Conservation (phyloP, 2,329 filamentous ascomycete species). For the Colletotrichum destructivum region DNA sequence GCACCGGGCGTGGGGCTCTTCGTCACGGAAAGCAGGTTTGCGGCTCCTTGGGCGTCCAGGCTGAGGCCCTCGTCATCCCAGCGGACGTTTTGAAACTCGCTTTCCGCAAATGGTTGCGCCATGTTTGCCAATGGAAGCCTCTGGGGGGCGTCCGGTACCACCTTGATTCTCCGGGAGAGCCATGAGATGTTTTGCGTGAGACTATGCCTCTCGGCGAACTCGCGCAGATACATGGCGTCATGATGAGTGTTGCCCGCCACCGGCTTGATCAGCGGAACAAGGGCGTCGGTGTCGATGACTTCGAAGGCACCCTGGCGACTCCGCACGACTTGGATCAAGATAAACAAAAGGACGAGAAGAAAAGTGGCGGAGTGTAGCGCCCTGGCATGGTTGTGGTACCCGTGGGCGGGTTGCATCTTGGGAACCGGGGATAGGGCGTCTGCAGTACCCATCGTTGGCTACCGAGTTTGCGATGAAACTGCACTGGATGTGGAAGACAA, state of each 20-base stretch:
- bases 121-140: slow-evolving; percentile 23
- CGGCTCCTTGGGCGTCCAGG: not conserved
- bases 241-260: not conserved
- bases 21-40: slow-evolving; percentile 53
- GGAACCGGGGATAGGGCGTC: not conserved
- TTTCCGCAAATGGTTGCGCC: slow-evolving; percentile 11
- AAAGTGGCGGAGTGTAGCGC: slow-evolving; percentile 38
- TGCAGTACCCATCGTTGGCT: slow-evolving; percentile 21
- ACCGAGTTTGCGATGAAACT: slow-evolving; percentile 10
- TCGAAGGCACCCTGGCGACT: slow-evolving; percentile 31
- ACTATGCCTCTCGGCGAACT: slow-evolving; percentile 28
- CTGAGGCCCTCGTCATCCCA: slow-evolving; percentile 20
- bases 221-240: slow-evolving; percentile 20
- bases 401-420: slow-evolving; percentile 28
- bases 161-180: slow-evolving; percentile 26
- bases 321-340: slow-evolving; percentile 28
- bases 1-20: slow-evolving; percentile 50
- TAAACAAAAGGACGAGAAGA: slow-evolving; percentile 32
- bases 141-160: not conserved
- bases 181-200: slow-evolving; percentile 30
- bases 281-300: slow-evolving; percentile 32
- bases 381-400: slow-evolving; percentile 35
- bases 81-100: slow-evolving; percentile 19
- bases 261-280: slow-evolving; percentile 29
- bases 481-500: slow-evolving; percentile 9